Evolutionary conservation across 148 eudicot genomes (phyloP).

Genomic region (Simmondsia chinensis): DNA sequence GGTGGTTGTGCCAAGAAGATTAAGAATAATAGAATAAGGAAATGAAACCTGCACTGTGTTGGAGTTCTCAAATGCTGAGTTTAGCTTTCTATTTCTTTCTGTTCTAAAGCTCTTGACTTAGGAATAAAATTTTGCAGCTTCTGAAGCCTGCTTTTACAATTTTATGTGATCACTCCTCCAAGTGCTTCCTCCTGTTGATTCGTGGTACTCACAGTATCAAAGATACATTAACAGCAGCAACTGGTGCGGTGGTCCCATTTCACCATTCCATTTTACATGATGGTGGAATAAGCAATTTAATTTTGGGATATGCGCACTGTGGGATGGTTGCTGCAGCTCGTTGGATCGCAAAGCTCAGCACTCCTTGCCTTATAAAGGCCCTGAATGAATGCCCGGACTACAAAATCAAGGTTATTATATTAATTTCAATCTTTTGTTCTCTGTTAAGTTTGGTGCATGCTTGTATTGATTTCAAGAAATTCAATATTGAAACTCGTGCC

Average conservation of each 20-base stretch:
- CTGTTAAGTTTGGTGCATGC: not conserved
- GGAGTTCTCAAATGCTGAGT: no score
- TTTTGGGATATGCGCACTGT: constrained; percentile 94
- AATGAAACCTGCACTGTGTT: no score
- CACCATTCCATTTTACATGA: constrained; percentile 91
- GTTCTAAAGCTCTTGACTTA: not conserved
- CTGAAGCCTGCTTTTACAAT: constrained; percentile 97
- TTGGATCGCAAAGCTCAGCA: constrained; percentile 88
- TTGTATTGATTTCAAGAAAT: no score
- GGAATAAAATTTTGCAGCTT: constrained; percentile 40
- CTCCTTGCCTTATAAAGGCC: constrained; percentile 65
- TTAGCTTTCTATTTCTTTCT: not conserved
- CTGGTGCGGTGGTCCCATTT: constrained; percentile 93
- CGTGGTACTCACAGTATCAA: constrained; percentile 98
- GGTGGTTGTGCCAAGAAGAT: no score
- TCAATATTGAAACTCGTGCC: no score
- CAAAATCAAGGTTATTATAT: constrained; percentile 45
- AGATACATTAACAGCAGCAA: constrained; percentile 92
- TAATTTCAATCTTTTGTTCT: not conserved
- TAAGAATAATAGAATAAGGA: no score
- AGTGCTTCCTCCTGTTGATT: constrained; percentile 77
- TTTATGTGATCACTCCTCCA: constrained; percentile 50
- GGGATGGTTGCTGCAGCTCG: constrained; percentile 99
- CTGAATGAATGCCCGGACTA: constrained; percentile 57
- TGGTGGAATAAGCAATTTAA: constrained; percentile 80